Base-by-base conservation (phyloP, 192 early-diverging fungal genomes). In the Spizellomyces punctatus region DNA sequence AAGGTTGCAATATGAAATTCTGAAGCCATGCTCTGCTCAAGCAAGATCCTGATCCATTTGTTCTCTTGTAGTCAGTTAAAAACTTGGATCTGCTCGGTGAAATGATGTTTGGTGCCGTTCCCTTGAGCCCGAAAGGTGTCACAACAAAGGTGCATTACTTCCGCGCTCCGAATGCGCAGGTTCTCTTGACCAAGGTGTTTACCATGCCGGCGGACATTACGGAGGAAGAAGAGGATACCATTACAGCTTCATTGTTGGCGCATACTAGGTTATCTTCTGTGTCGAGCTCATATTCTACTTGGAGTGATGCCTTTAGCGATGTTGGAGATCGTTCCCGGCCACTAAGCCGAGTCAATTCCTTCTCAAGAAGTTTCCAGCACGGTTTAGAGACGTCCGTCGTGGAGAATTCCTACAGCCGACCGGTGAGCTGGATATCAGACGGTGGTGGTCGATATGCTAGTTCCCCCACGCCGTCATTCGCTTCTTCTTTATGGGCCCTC, bases 31-130 rank as follows among this genome's bases (percentile, higher is more conserved):
- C 27, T 36, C 27, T 36, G 27, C 27, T 3, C 27, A 36, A 36
- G 27, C 27, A 36, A 36, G 27, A 3, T 36, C 27, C 0, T 36
- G 3, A 36, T 36, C 27, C 27, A 36, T 36, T 36, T 36, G 27
- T 36, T 36, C 27, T 36, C 27, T 36, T 36, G 27, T 36, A 36
- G 27, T 36, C 27, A 36, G 27, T 47, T n/a, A 63, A 62, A 14
- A 70, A 76, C 48, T n/a, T 76, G 36, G 74, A 76, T 16, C 58
- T 76, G 10, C 14, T 76, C 22, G 74, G 72, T 12, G 74, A 76
- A 48, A 76, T 76, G 56, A 76, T 76, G 63, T 76, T 76, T 36
- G 74, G 74, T 43, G 63, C 74, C 6, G 56, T 71, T 16, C 72
- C 74, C 9, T 41, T 76, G 12, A 60, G 73, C 22, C 41, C 60